phyloP scores from a whole-genome alignment of 306 rosid genomes.

The Sophora flavescens region DNA sequence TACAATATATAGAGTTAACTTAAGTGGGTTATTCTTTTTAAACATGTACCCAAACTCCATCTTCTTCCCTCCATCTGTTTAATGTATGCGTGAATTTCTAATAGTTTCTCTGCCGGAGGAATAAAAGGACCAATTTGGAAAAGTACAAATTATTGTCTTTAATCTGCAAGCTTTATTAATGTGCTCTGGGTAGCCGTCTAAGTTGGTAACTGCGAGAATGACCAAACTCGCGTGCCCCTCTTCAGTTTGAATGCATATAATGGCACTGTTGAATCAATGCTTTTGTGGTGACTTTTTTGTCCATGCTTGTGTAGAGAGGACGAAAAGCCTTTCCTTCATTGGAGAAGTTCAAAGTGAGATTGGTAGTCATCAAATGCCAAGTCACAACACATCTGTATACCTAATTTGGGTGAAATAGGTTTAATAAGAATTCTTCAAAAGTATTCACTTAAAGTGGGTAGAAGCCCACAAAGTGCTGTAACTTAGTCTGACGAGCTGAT shows the following conservation, averaged over 20 bases:
- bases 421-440: constrained; percentile 26
- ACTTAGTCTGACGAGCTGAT: not conserved
- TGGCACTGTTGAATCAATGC: constrained; percentile 15
- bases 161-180: not conserved
- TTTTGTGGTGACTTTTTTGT: constrained; percentile 22
- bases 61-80: not conserved
- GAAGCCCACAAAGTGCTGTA: constrained; percentile 7
- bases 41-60: constrained; percentile 10
- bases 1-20: constrained; percentile 9
- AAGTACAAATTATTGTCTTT: not conserved
- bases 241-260: constrained; percentile 2
- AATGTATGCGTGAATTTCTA: constrained; percentile 31
- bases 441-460: constrained; percentile 21
- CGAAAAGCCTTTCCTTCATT: constrained; percentile 33
- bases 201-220: not conserved
- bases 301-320: constrained; percentile 37
- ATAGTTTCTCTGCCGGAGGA: constrained; percentile 16
- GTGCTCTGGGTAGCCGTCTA: not conserved
- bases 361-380: constrained; percentile 19
- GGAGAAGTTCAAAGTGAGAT: constrained; percentile 19
- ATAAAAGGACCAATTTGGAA: constrained; percentile 5
- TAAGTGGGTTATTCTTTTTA: constrained; percentile 20
- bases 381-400: not conserved
- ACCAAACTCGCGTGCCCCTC: constrained; percentile 6
- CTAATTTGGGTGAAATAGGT: not conserved